Conservation (phyloP, 1,284 basidiomycete genomes). For the Ustilago cynodontis region DNA sequence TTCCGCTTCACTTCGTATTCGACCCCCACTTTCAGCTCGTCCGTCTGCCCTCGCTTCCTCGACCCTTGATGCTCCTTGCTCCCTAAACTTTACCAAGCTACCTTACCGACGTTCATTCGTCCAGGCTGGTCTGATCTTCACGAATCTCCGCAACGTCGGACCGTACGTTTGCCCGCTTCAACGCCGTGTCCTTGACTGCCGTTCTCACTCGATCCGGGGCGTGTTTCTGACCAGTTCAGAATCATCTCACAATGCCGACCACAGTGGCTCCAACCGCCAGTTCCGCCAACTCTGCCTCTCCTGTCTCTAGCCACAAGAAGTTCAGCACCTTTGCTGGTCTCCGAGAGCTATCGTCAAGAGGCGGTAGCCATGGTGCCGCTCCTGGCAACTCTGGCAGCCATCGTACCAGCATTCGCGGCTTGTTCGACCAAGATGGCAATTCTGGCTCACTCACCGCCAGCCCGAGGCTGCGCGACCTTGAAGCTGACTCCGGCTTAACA, state of each 20-base stretch:
- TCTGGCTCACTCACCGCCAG: constrained; percentile 24
- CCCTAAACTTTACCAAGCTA: neutral
- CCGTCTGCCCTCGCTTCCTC: neutral
- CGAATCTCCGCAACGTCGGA: constrained; percentile 5
- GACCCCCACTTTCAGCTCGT: neutral
- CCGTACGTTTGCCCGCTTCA: constrained; percentile 6
- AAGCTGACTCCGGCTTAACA: constrained; percentile 73
- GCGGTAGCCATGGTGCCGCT: constrained; percentile 21
- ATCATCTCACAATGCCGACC: constrained; percentile 30
- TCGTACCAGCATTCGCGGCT: constrained; percentile 50
- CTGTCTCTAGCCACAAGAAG: constrained; percentile 40
- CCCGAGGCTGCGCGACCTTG: constrained; percentile 49
- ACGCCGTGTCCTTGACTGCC: neutral
- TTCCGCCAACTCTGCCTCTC: constrained; percentile 18
- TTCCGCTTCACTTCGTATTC: neutral
- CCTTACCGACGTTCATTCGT: constrained; percentile 20
- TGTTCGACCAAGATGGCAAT: constrained; percentile 47
- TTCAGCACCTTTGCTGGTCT: constrained; percentile 59
- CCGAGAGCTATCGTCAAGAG: constrained; percentile 33
- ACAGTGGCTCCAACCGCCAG: constrained; percentile 13
- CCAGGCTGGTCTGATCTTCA: constrained; percentile 9
- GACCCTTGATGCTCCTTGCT: constrained; percentile 18
- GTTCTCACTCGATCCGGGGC: neutral
- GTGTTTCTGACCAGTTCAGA: neutral
- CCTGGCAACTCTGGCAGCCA: constrained; percentile 20